phyloP scores from a whole-genome alignment of 805 yeast species.

The Saccharomycopsis oosterbeekiorum region DNA sequence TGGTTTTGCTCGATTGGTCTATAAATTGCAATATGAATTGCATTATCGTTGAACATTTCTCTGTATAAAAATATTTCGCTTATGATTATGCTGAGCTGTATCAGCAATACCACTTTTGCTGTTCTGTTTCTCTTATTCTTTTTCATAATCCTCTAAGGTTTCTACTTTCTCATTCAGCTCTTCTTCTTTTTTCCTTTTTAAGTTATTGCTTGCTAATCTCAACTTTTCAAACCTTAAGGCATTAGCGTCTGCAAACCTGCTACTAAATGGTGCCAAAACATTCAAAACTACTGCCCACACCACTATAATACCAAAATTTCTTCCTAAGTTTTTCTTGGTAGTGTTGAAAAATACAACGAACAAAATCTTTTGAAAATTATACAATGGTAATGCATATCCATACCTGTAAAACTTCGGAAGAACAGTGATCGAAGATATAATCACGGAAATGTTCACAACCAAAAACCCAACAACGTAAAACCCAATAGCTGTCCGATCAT shows the following conservation, averaged over 20 bases:
- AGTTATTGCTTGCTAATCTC: neutral
- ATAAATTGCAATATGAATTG: too few species aligned
- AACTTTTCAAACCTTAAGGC: neutral
- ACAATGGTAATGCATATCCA: slow-evolving; percentile 27
- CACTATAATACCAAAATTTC: slow-evolving; percentile 9
- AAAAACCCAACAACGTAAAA: slow-evolving; percentile 69
- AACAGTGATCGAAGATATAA: slow-evolving; percentile 51
- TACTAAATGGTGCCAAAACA: slow-evolving; percentile 5
- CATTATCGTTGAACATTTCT: too few species aligned
- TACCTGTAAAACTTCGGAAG: slow-evolving; percentile 26
- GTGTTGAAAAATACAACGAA: slow-evolving; percentile 12
- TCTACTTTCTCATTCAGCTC: neutral
- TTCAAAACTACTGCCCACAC: slow-evolving; percentile 4
- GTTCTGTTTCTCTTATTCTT: neutral
- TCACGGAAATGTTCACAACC: slow-evolving; percentile 54
- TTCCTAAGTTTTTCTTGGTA: slow-evolving; percentile 8
- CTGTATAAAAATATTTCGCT: too few species aligned
- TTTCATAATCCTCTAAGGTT: neutral
- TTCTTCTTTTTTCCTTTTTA: neutral
- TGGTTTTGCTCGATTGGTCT: neutral
- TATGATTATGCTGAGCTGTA: neutral
- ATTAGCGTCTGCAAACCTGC: slow-evolving; percentile 2
- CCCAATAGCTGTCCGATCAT: slow-evolving; percentile 52
- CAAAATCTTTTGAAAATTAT: slow-evolving; percentile 17
- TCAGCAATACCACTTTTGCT: neutral